Conservation (phyloP, 257 asterid species). For the Misopates orontium region DNA sequence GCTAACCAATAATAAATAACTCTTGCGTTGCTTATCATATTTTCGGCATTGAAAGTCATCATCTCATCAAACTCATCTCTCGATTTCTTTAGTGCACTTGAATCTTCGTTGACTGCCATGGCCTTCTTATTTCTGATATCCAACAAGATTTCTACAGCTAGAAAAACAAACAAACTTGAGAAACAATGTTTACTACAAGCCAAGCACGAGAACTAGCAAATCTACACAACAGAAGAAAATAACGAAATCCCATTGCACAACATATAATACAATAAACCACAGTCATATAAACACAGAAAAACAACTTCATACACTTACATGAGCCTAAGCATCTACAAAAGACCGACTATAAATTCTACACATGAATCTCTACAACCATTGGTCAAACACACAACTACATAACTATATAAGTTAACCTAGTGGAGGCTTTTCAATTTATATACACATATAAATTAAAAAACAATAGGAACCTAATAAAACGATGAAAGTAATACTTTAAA, state of each 20-base stretch:
- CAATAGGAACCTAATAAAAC: too few relatives aligned
- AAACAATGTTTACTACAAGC: constrained; percentile 4
- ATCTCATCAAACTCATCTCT: constrained; percentile 53
- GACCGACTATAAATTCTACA: neutral
- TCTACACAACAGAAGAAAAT: neutral
- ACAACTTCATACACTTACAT: neutral
- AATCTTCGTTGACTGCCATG: constrained; percentile 59
- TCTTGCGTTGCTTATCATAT: constrained; percentile 70
- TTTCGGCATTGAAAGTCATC: constrained; percentile 68
- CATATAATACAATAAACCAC: too few relatives aligned
- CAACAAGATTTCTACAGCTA: constrained; percentile 15
- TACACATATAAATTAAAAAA: neutral
- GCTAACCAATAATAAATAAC: constrained; percentile 67
- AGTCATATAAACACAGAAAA: too few relatives aligned
- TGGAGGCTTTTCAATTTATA: neutral
- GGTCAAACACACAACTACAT: too few relatives aligned
- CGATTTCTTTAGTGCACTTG: constrained; percentile 46
- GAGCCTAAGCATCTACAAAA: neutral
- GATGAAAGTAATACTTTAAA: too few relatives aligned
- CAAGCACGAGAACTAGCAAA: neutral
- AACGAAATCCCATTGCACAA: too few relatives aligned
- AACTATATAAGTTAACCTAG: neutral
- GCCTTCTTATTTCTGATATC: constrained; percentile 31
- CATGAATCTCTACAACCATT: neutral
- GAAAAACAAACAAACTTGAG: constrained; percentile 2